Percentiles rank a stretch among this genome's conserved stretches.
phyloP scores from a whole-genome alignment of 495 filamentous ascomycete species.

The Aspergillus ostianus region DNA sequence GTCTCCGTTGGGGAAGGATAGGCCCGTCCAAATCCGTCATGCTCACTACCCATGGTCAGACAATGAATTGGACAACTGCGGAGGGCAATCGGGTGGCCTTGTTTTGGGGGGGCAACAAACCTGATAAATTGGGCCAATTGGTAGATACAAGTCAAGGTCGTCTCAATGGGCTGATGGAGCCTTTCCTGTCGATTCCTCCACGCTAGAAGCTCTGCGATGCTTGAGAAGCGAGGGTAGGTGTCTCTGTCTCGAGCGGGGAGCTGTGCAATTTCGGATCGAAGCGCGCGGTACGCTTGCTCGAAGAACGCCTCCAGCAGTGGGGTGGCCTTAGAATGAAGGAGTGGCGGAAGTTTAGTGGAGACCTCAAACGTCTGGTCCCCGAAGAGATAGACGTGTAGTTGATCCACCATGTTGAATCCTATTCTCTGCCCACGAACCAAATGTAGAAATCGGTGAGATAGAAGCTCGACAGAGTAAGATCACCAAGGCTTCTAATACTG shows the following conservation, averaged over 20 bases:
- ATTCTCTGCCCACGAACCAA: no score
- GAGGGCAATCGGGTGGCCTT: no score
- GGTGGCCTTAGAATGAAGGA: slow-evolving; percentile 61
- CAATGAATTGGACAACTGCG: no score
- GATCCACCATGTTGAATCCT: no score
- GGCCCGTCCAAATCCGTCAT: neutral
- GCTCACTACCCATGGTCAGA: no score
- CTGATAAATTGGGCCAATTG: no score
- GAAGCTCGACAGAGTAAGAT: no score
- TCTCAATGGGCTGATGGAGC: neutral
- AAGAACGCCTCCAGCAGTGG: slow-evolving; percentile 62
- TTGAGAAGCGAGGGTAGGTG: neutral
- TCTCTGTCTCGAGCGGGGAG: neutral
- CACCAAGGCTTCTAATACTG: no score
- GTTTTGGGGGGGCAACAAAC: no score
- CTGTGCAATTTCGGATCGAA: slow-evolving; percentile 24
- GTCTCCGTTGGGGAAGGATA: slow-evolving; percentile 8
- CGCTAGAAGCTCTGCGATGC: neutral
- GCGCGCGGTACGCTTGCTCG: slow-evolving; percentile 53
- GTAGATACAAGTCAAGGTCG: no score
- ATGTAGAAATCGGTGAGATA: no score
- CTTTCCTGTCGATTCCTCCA: neutral
- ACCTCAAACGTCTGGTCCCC: slow-evolving; percentile 76
- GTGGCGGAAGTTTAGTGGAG: slow-evolving; percentile 58
- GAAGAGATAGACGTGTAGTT: slow-evolving; percentile 47